phyloP scores from a whole-genome alignment of 163 green algal species.

The Chloromonas sp. region DNA sequence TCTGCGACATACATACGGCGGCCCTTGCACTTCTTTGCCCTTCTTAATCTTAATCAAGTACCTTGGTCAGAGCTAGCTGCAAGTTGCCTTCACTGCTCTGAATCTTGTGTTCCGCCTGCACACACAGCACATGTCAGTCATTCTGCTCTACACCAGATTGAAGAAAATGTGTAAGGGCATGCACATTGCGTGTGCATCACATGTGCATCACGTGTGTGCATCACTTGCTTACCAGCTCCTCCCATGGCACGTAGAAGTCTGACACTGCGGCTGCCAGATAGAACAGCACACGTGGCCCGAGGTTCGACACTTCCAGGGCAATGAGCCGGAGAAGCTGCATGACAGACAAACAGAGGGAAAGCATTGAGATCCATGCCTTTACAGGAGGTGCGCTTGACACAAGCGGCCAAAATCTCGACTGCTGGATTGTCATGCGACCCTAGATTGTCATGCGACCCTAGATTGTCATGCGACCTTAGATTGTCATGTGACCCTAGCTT shows the following conservation, averaged over 20 bases:
- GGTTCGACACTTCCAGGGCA: conserved; percentile 29
- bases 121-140: neutral
- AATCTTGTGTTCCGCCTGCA: conserved; percentile 96
- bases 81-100: conserved; percentile 72
- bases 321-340: conserved; percentile 48
- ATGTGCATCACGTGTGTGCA: neutral
- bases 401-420: too few species aligned
- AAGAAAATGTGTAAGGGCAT: neutral
- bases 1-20: too few species aligned
- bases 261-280: conserved; percentile 96
- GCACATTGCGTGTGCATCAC: too few species aligned
- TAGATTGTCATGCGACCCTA: neutral
- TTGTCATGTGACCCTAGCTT: too few species aligned
- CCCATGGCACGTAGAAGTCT: conserved; percentile 97
- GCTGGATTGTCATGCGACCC: neutral
- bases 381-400: too few species aligned
- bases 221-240: conserved; percentile 56
- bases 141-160: neutral
- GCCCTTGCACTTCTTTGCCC: too few species aligned
- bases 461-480: too few species aligned
- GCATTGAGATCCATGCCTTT: neutral
- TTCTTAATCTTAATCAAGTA: neutral
- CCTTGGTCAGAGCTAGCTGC: conserved; percentile 57
- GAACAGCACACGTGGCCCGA: conserved; percentile 61
- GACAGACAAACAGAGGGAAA: neutral